phyloP scores from a whole-genome alignment of 306 rosid genomes.

The Fagus sylvatica region DNA sequence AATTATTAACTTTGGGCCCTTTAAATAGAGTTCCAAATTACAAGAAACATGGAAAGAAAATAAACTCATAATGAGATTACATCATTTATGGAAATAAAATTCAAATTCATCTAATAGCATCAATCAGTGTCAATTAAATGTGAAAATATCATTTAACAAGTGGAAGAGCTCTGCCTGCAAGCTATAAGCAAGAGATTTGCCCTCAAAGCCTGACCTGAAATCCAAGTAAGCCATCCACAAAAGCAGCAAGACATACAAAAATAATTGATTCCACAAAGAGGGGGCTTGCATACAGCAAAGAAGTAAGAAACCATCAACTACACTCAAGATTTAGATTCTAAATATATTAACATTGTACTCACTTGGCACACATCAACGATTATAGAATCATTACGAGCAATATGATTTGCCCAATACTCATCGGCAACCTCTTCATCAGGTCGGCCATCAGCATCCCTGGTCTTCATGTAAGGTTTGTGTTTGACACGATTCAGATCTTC shows the following conservation, averaged over 20 bases:
- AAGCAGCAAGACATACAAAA: neutral
- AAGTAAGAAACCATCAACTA: constrained; percentile 19
- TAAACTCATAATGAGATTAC: too few relatives aligned
- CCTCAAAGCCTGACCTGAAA: neutral
- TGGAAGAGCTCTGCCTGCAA: neutral
- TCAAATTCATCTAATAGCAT: too few relatives aligned
- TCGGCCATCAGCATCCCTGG: constrained; percentile 98
- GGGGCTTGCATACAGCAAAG: neutral
- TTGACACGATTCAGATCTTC: constrained; percentile 98
- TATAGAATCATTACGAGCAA: constrained; percentile 96
- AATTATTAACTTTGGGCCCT: too few relatives aligned
- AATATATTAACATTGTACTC: constrained; percentile 34
- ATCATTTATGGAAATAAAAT: too few relatives aligned
- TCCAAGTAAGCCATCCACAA: neutral
- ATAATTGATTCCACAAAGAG: neutral
- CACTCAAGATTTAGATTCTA: neutral
- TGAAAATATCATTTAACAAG: neutral
- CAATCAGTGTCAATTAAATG: too few relatives aligned
- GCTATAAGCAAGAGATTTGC: neutral
- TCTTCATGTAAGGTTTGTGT: constrained; percentile 86
- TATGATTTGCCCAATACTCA: constrained; percentile 98
- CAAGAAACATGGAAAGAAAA: too few relatives aligned
- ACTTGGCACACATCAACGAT: constrained; percentile 99
- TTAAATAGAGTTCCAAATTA: too few relatives aligned
- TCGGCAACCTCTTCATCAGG: constrained; percentile 99